Evolutionary conservation across 139 green algal species (phyloP), one percentile per base, ranked within the genome.

Genomic region (Chlamydomonas sphaeroides): DNA sequence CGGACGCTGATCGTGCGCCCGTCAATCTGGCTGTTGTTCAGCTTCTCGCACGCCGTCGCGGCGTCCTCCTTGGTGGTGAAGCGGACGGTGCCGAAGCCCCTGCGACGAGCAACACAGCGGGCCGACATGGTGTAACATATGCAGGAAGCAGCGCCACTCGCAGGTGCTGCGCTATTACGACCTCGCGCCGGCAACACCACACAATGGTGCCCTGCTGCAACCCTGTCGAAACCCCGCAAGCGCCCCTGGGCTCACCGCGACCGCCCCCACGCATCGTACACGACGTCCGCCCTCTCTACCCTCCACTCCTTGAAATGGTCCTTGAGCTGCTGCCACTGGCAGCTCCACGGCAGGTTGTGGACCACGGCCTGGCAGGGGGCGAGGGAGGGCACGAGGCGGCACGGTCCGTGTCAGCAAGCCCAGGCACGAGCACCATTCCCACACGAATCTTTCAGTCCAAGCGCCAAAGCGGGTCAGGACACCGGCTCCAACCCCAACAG

Each of bases 281-380:
- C 92, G 6, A 98, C 91, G 65, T 98, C 94, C 53, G 95, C 93
- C 5, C 95, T 87, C 79, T 97, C 93, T 32, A 98, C 92, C 66
- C 86, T 84, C 79, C 87, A 93, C 66, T 93, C 85, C 65, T 75
- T 86, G 87, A 98, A 98, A 2, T 85, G 84, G 73, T 98, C 94
- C 87, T 96, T 96, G 26, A 98, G 90, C 82, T 95, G 85, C 89
- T 98, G 93, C 94, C 94, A 97, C 4, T 92, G 95, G 91, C 90
- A 96, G 49, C 90, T 91, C 95, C 95, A 98, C 0, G 95, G 95
- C 28, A 98, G 88, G 83, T 98, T 98, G 90, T 98, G 95, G 41
- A 98, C 95, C 30, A 98, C 95, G 30, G 96, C 94, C 93, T 95
- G 45, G 45, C 10, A 10, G 45, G 11, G 45, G 45, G 45, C 10